Percentiles rank a stretch among this genome's conserved stretches.
Conservation (phyloP, 2,329 filamentous ascomycete genomes). For the Helminthosporium solani region DNA sequence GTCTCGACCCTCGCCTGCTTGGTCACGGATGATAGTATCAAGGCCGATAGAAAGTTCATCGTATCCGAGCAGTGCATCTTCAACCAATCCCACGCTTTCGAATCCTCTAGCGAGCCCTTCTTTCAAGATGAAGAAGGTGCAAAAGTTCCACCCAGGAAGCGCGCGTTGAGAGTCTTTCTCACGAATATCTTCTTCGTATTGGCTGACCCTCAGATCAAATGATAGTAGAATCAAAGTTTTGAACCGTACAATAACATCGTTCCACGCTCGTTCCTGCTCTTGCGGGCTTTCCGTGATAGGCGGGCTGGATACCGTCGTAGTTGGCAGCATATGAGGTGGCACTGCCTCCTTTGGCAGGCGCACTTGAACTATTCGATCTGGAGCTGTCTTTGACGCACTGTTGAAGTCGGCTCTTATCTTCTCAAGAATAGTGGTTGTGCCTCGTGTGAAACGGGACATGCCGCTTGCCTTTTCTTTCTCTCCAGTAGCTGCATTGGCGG, state of each 20-base stretch:
- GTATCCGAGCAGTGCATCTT: conserved; percentile 92
- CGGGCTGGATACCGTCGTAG: conserved; percentile 38
- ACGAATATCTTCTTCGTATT: conserved; percentile 96
- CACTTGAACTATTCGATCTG: conserved; percentile 83
- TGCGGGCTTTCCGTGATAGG: conserved; percentile 62
- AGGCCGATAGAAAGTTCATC: conserved; percentile 89
- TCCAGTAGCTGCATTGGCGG: conserved; percentile 51
- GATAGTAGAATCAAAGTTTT: conserved; percentile 84
- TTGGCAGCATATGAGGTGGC: conserved; percentile 49
- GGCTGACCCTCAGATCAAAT: conserved; percentile 85
- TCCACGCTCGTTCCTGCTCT: conserved; percentile 80
- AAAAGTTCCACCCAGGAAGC: conserved; percentile 97
- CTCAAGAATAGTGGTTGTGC: conserved; percentile 81
- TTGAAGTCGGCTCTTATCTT: conserved; percentile 92
- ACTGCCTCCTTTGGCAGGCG: conserved; percentile 61
- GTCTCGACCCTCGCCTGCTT: conserved; percentile 60
- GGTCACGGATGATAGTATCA: conserved; percentile 77
- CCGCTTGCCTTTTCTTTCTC: conserved; percentile 65
- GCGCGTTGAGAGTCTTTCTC: conserved; percentile 86
- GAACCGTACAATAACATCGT: conserved; percentile 80
- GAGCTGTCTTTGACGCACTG: conserved; percentile 66
- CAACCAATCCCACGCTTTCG: conserved; percentile 91
- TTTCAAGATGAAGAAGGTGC: conserved; percentile 97
- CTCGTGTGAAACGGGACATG: conserved; percentile 73
- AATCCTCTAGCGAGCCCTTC: conserved; percentile 92